These are phyloP conservation scores for Epichloe amarillans DNA, from an alignment of 2,329 filamentous ascomycete species.

Conservation along the genomic window DNA sequence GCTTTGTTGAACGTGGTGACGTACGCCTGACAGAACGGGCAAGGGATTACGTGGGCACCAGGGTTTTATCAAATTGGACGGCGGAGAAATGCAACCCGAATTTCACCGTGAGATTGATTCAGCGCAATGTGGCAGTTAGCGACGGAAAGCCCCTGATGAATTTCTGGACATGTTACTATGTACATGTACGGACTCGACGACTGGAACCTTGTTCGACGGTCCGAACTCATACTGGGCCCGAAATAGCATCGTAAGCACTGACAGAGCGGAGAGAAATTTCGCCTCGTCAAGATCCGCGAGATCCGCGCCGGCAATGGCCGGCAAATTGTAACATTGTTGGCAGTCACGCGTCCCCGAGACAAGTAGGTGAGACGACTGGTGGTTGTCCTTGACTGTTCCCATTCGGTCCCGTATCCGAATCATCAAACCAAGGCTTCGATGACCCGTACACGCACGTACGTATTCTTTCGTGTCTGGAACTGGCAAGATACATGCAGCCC, in stretches of 20 bases:
- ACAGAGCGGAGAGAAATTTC: too few species aligned
- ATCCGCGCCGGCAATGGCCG: too few species aligned
- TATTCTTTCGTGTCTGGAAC: background rate
- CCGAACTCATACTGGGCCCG: background rate
- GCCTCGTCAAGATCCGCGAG: too few species aligned
- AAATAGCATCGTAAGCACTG: conserved; percentile 1
- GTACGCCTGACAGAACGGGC: background rate
- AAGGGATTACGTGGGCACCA: background rate
- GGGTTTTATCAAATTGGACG: background rate
- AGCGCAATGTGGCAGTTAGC: background rate
- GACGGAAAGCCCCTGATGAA: background rate
- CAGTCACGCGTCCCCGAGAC: background rate
- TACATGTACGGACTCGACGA: background rate
- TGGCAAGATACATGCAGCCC: background rate
- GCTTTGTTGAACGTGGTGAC: background rate
- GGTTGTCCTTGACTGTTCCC: background rate
- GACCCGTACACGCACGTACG: too few species aligned
- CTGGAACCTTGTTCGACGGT: background rate
- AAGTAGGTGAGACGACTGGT: background rate
- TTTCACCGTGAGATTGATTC: background rate
- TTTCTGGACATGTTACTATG: background rate
- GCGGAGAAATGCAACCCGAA: background rate
- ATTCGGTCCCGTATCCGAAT: background rate
- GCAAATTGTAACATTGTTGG: background rate
- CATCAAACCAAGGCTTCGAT: background rate